These are phyloP conservation scores for Kondoa malvinella DNA, from an alignment of 768 basidiomycete genomes.

Conservation along the genomic window DNA sequence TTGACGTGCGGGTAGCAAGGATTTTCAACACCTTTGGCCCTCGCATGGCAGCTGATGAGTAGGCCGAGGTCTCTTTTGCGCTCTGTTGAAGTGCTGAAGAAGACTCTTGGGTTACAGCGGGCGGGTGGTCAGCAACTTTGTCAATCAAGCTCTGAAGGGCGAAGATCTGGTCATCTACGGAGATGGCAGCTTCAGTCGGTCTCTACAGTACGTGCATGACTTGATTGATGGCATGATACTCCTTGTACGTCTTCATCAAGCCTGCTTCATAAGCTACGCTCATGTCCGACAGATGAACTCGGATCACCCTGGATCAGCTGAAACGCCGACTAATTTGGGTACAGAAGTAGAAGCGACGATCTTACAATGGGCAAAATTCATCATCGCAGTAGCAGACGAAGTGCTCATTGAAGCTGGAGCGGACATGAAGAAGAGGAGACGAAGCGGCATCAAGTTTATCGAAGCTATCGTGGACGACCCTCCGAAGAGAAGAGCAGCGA, in stretches of 20 bases:
- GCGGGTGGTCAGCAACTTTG: slow-evolving; percentile 97
- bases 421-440: slow-evolving; percentile 8
- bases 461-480: slow-evolving; percentile 85
- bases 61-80: no score
- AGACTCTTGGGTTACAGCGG: slow-evolving; percentile 58
- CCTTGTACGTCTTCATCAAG: slow-evolving; percentile 33
- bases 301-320: slow-evolving; percentile 39
- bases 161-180: slow-evolving; percentile 57
- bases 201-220: slow-evolving; percentile 84
- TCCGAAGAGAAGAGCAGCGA: slow-evolving; percentile 82
- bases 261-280: neutral
- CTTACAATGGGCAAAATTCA: slow-evolving; percentile 77
- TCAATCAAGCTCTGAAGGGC: slow-evolving; percentile 87
- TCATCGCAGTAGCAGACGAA: slow-evolving; percentile 79
- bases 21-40: slow-evolving; percentile 83
- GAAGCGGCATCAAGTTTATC: slow-evolving; percentile 45
- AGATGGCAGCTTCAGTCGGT: slow-evolving; percentile 25
- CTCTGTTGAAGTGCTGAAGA: no score
- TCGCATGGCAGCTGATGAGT: slow-evolving; percentile 39
- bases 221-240: slow-evolving; percentile 81
- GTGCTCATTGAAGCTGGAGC: slow-evolving; percentile 52
- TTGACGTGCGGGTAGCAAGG: slow-evolving; percentile 89
- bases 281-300: slow-evolving; percentile 55
- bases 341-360: slow-evolving; percentile 92
- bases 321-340: slow-evolving; percentile 90